phyloP scores from a whole-genome alignment of 2,329 filamentous ascomycete species.

The Parafenestella ontariensis region DNA sequence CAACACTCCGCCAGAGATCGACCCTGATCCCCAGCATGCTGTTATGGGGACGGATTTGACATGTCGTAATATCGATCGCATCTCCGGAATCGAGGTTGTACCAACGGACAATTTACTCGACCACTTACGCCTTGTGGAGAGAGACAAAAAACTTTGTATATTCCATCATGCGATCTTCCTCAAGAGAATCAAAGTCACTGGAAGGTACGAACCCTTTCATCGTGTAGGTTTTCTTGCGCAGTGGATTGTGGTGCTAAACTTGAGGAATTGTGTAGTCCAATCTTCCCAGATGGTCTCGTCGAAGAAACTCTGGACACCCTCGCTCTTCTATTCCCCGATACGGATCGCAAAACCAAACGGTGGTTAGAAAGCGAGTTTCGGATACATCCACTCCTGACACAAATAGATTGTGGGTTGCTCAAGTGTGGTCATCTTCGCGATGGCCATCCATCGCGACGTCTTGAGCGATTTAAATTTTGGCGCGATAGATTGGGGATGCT shows the following conservation, averaged over 20 bases:
- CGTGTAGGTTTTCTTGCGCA: no score
- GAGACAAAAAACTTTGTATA: constrained; percentile 49
- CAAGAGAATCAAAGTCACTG: neutral
- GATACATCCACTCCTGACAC: neutral
- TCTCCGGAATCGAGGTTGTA: constrained; percentile 48
- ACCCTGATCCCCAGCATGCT: neutral
- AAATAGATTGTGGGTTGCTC: neutral
- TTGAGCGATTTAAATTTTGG: neutral
- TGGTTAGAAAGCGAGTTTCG: constrained; percentile 26
- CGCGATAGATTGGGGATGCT: neutral
- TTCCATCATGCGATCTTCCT: constrained; percentile 53
- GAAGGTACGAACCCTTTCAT: neutral
- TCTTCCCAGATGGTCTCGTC: neutral
- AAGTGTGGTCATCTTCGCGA: neutral
- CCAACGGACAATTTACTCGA: constrained; percentile 52
- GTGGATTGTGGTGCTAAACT: neutral
- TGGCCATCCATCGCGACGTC: neutral
- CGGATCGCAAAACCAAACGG: constrained; percentile 24
- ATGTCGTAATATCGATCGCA: constrained; percentile 22
- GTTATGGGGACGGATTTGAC: constrained; percentile 9
- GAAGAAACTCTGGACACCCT: constrained; percentile 49
- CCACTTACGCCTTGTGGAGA: constrained; percentile 49
- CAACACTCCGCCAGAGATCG: neutral
- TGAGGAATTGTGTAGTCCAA: neutral
- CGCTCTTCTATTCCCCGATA: constrained; percentile 43